These are phyloP conservation scores for Hygrophorus pudorinus DNA, from an alignment of 768 basidiomycete genomes.

Conservation along the genomic window DNA sequence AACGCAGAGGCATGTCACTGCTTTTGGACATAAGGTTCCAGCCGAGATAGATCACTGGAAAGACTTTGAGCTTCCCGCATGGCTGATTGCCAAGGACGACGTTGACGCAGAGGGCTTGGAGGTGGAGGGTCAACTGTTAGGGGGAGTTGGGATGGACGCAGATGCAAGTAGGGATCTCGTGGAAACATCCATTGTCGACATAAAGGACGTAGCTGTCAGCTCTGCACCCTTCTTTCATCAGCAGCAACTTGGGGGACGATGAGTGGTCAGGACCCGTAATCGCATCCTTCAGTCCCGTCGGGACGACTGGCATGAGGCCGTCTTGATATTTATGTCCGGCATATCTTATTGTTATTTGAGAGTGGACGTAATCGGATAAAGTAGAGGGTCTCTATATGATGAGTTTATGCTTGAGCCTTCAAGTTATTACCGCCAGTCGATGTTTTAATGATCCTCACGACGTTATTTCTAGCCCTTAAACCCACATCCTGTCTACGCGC, in stretches of 20 bases:
- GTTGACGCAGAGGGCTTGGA: neutral
- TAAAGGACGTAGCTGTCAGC: too few species aligned
- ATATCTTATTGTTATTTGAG: neutral
- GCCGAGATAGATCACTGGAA: conserved; percentile 32
- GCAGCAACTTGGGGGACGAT: too few species aligned
- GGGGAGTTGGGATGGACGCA: neutral
- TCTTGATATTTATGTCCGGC: neutral
- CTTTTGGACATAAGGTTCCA: conserved; percentile 55
- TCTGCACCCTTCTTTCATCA: too few species aligned
- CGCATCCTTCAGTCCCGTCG: too few species aligned
- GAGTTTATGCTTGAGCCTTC: neutral
- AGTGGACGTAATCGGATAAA: neutral
- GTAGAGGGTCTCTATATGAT: neutral
- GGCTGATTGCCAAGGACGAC: conserved; percentile 25
- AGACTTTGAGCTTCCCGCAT: conserved; percentile 51
- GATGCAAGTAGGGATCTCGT: too few species aligned
- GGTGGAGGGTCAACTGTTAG: neutral
- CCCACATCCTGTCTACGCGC: conserved; percentile 32
- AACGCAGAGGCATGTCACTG: conserved; percentile 41
- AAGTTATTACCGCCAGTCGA: conserved; percentile 3
- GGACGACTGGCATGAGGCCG: too few species aligned
- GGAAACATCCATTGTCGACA: too few species aligned
- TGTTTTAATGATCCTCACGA: conserved; percentile 27
- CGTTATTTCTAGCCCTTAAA: conserved; percentile 27
- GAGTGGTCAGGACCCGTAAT: neutral